Conservation (phyloP, 257 asterid species). For the Gardenia jasminoides region DNA sequence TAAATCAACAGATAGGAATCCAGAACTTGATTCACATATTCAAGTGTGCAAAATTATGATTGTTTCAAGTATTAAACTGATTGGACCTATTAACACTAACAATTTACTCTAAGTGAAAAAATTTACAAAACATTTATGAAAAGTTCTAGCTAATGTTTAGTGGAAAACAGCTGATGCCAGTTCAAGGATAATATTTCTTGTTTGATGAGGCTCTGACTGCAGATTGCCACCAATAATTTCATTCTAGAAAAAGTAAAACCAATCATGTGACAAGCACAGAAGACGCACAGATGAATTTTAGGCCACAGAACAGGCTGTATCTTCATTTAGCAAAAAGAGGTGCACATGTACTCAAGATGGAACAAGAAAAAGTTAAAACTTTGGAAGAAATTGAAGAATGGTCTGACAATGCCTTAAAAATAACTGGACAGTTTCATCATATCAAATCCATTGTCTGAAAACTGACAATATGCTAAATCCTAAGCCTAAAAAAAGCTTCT, state of each 20-base stretch:
- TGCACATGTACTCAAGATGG: neutral
- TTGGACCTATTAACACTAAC: neutral
- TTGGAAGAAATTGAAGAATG: neutral
- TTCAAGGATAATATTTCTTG: neutral
- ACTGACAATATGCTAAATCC: neutral
- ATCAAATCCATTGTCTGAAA: neutral
- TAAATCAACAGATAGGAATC: neutral
- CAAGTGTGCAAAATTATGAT: neutral
- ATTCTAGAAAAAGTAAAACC: neutral
- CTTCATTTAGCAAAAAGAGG: neutral
- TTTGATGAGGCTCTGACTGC: neutral
- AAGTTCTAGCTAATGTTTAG: neutral
- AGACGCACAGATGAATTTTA: neutral
- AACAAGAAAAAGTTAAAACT: neutral
- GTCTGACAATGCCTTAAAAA: neutral
- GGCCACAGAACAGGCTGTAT: neutral
- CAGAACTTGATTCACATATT: neutral
- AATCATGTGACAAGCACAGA: neutral
- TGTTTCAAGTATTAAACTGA: neutral
- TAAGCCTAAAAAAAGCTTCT: neutral
- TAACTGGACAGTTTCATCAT: neutral
- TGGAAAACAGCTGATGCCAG: neutral
- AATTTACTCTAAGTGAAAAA: neutral
- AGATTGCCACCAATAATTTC: neutral
- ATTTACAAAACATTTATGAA: neutral